These are phyloP conservation scores for Colletotrichum godetiae DNA, from an alignment of 2,329 filamentous ascomycete species.

Conservation along the genomic window DNA sequence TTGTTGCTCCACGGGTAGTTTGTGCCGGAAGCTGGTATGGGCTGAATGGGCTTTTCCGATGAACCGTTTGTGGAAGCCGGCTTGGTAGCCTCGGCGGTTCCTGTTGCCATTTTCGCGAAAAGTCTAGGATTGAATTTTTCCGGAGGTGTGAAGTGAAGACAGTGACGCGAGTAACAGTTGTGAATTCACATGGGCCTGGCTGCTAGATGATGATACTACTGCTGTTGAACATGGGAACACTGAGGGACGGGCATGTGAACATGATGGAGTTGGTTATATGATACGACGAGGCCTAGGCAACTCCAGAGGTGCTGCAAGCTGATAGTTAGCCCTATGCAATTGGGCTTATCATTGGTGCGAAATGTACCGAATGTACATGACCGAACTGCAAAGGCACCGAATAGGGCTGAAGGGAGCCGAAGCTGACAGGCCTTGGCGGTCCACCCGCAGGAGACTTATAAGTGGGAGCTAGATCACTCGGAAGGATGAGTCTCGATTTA, in stretches of 20 bases:
- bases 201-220: no score
- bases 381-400: not conserved
- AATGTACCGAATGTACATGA: not conserved
- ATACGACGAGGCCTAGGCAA: not conserved
- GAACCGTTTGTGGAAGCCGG: not conserved
- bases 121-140: no score
- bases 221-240: not conserved
- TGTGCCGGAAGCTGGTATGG: not conserved
- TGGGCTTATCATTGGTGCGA: not conserved
- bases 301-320: not conserved
- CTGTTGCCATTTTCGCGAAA: not conserved
- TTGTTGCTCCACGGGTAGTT: not conserved
- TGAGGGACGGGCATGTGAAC: not conserved
- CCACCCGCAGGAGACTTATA: not conserved
- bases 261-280: not conserved
- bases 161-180: not conserved
- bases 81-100: not conserved
- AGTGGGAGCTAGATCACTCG: no score
- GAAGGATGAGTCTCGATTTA: not conserved
- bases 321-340: not conserved
- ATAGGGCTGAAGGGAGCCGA: not conserved
- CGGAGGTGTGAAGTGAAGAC: not conserved
- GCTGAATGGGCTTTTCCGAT: not conserved
- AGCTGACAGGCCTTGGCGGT: not conserved
- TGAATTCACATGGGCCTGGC: no score